A percentile compares a stretch with the other conserved stretches of the same genome.
Conservation (phyloP, 495 filamentous ascomycete genomes). For the Clohesyomyces aquaticus region DNA sequence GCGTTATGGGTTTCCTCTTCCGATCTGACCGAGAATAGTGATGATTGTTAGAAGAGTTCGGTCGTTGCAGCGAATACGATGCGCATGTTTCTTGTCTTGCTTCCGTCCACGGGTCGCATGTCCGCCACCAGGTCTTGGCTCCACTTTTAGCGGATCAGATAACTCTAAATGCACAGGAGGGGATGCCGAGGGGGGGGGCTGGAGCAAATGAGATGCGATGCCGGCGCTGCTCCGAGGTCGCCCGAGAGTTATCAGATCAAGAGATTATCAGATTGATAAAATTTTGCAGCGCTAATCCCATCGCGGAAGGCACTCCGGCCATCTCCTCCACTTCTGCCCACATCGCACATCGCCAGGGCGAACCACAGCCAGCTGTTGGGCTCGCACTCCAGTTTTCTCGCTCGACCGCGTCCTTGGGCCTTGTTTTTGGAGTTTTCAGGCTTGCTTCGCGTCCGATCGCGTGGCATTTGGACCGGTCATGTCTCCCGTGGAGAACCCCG, state of each 20-base stretch:
- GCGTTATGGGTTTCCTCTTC: not conserved
- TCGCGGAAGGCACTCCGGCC: not conserved
- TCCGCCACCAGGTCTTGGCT: not conserved
- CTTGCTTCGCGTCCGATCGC: not conserved
- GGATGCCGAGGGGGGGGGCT: not conserved
- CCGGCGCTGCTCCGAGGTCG: constrained; percentile 3
- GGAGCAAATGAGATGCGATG: not conserved
- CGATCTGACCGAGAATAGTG: no score
- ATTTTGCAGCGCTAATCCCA: not conserved
- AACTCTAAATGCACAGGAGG: constrained; percentile 2
- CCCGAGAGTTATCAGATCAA: constrained; percentile 9
- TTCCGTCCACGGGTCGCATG: not conserved
- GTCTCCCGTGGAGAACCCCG: not conserved
- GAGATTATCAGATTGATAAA: constrained; percentile 20
- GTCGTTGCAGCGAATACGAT: constrained; percentile 1
- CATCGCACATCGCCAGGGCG: not conserved
- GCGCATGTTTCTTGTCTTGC: not conserved
- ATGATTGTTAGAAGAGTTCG: no score
- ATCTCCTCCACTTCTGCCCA: not conserved
- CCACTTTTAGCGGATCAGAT: constrained; percentile 18
- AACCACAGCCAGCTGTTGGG: not conserved
- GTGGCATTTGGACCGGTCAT: not conserved
- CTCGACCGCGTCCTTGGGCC: not conserved
- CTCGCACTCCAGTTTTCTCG: not conserved
- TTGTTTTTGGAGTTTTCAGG: not conserved